Conservation (phyloP, 257 asterid species). For the Rubia yunnanensis region DNA sequence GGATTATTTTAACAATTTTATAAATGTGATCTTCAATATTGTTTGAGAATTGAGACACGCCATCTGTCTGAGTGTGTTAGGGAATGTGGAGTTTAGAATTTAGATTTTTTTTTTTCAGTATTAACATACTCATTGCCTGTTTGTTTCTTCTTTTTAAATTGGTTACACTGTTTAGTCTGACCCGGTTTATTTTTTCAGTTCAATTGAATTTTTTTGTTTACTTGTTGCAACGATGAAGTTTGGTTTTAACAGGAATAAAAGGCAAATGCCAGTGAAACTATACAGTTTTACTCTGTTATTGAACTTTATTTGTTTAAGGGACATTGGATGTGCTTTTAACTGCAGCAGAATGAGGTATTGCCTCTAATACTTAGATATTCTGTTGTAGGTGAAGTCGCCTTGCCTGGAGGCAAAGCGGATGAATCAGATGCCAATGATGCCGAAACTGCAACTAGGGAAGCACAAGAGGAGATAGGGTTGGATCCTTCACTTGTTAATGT, state of each 20-base stretch:
- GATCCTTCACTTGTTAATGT: conserved; percentile 74
- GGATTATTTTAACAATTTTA: neutral
- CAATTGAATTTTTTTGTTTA: neutral
- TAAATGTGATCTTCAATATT: neutral
- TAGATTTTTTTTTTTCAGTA: too few relatives aligned
- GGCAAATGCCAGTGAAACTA: neutral
- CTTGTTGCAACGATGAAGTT: neutral
- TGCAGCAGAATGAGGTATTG: neutral
- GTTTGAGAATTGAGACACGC: neutral
- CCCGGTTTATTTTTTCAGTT: neutral
- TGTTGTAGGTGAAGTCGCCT: conserved; percentile 75
- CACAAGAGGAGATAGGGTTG: conserved; percentile 91
- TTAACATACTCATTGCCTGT: neutral
- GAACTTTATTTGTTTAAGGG: neutral
- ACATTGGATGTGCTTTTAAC: neutral
- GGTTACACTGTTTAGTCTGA: neutral
- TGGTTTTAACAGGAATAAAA: neutral
- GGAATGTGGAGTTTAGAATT: neutral
- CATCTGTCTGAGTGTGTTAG: neutral
- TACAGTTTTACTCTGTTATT: neutral
- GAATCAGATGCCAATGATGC: conserved; percentile 67
- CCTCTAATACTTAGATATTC: neutral
- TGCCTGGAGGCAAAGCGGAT: conserved; percentile 97
- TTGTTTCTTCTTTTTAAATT: neutral
- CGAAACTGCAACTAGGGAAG: conserved; percentile 86